Conservation (phyloP, 169 alveolate genomes). For the Eimeria praecox region DNA sequence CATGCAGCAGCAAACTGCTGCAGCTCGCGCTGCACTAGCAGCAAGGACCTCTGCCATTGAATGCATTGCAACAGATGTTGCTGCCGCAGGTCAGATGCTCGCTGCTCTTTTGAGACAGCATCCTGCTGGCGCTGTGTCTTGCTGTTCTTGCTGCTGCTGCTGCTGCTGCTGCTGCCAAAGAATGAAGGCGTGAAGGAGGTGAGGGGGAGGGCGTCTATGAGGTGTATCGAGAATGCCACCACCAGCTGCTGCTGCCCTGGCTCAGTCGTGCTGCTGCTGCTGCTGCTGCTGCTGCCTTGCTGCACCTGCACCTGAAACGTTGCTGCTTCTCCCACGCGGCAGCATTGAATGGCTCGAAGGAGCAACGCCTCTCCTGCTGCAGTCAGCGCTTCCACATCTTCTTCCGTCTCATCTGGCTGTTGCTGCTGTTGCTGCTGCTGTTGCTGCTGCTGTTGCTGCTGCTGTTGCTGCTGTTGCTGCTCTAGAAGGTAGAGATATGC, state of each 20-base stretch:
- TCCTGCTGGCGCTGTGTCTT: neutral
- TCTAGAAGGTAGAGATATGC: slow-evolving; percentile 12
- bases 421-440: slow-evolving; percentile 16
- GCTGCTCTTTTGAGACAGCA: neutral
- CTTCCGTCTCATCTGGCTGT: neutral
- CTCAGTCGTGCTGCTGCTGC: neutral
- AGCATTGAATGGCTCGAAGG: slow-evolving; percentile 54
- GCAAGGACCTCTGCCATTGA: slow-evolving; percentile 54
- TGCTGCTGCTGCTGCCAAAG: neutral
- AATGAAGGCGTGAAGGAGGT: neutral
- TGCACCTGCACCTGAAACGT: slow-evolving; percentile 57
- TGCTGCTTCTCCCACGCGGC: slow-evolving; percentile 70
- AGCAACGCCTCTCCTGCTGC: slow-evolving; percentile 73
- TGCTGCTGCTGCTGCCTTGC: neutral
- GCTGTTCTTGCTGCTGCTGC: slow-evolving; percentile 26
- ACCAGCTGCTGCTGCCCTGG: slow-evolving; percentile 28
- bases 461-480: slow-evolving; percentile 29
- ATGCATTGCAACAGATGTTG: slow-evolving; percentile 44
- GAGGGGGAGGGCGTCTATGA: slow-evolving; percentile 45
- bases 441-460: slow-evolving; percentile 13
- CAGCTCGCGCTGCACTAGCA: slow-evolving; percentile 73
- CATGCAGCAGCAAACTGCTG: slow-evolving; percentile 62
- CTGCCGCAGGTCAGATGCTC: slow-evolving; percentile 25
- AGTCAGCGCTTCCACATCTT: neutral
- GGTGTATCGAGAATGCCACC: slow-evolving; percentile 22